Percentiles rank a stretch among this genome's conserved stretches.
Evolutionary conservation across 2,329 filamentous ascomycete species (phyloP).

Genomic region (Monilinia vaccinii-corymbosi): DNA sequence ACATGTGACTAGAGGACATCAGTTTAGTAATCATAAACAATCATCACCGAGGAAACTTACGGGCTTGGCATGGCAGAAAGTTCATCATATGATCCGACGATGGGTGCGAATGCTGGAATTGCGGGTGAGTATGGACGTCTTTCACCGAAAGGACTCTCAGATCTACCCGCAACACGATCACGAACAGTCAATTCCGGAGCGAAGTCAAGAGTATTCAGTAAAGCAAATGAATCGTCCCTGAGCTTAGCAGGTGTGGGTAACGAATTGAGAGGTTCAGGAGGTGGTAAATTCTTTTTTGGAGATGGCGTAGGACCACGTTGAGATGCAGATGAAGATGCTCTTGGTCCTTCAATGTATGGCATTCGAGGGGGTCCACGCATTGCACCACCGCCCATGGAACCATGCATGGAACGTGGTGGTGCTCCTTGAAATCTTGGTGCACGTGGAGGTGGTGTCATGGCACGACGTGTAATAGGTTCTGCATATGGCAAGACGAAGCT

Average conservation of each 20-base stretch:
- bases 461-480: conserved; percentile 75
- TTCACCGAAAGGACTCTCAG: conserved; percentile 55
- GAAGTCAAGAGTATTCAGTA: conserved; percentile 67
- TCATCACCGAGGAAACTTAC: conserved; percentile 46
- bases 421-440: conserved; percentile 32
- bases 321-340: conserved; percentile 57
- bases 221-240: conserved; percentile 68
- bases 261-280: conserved; percentile 63
- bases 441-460: conserved; percentile 86
- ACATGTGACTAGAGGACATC: conserved; percentile 46
- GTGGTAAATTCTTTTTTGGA: conserved; percentile 52
- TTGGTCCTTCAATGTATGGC: conserved; percentile 37
- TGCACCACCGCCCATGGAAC: conserved; percentile 39
- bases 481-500: conserved; percentile 73
- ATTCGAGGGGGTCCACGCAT: conserved; percentile 31
- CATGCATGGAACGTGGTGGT: conserved; percentile 36
- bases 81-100: conserved; percentile 80
- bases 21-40: conserved; percentile 16
- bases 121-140: conserved; percentile 65
- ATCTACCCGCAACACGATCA: conserved; percentile 61
- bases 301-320: conserved; percentile 29
- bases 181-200: conserved; percentile 64
- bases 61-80: conserved; percentile 80
- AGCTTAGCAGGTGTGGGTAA: conserved; percentile 82
- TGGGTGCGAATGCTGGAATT: conserved; percentile 65